Evolutionary conservation across 371 early-diverging fungal species (phyloP).

Genomic region (Actinomucor elegans): DNA sequence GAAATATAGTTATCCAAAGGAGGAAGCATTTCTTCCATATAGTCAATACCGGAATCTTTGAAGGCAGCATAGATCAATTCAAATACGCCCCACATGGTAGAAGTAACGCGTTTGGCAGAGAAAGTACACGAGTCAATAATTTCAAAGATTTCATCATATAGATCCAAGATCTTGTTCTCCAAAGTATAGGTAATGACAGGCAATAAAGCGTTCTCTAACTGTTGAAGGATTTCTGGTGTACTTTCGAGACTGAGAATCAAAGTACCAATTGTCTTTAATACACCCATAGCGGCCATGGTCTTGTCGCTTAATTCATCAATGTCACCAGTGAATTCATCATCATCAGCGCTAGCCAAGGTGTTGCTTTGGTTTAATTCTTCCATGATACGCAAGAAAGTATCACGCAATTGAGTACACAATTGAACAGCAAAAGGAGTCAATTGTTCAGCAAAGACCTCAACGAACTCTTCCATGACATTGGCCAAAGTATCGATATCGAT

Average conservation of each 20-base stretch:
- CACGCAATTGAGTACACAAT: slow-evolving; percentile 80
- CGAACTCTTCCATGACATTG: slow-evolving; percentile 84
- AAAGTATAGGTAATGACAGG: slow-evolving; percentile 76
- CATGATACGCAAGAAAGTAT: slow-evolving; percentile 84
- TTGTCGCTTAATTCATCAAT: slow-evolving; percentile 76
- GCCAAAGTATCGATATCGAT: slow-evolving; percentile 90
- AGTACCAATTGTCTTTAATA: slow-evolving; percentile 86
- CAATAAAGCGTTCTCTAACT: slow-evolving; percentile 72
- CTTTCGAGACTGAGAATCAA: slow-evolving; percentile 74
- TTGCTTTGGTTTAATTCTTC: slow-evolving; percentile 54
- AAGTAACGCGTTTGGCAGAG: slow-evolving; percentile 78
- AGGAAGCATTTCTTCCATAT: slow-evolving; percentile 81
- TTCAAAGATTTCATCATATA: slow-evolving; percentile 88
- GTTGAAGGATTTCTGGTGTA: slow-evolving; percentile 60
- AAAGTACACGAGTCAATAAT: slow-evolving; percentile 85
- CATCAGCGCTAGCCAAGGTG: slow-evolving; percentile 37
- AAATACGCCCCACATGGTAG: slow-evolving; percentile 84
- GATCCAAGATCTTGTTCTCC: slow-evolving; percentile 68
- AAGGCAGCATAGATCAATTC: slow-evolving; percentile 72
- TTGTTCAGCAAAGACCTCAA: slow-evolving; percentile 87
- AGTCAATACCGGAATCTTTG: slow-evolving; percentile 76
- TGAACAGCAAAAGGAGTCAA: slow-evolving; percentile 91
- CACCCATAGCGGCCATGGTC: slow-evolving; percentile 87
- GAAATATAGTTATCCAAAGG: slow-evolving; percentile 88
- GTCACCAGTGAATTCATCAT: slow-evolving; percentile 40